phyloP scores from a whole-genome alignment of 371 early-diverging fungal species.

The Mucor indicus region DNA sequence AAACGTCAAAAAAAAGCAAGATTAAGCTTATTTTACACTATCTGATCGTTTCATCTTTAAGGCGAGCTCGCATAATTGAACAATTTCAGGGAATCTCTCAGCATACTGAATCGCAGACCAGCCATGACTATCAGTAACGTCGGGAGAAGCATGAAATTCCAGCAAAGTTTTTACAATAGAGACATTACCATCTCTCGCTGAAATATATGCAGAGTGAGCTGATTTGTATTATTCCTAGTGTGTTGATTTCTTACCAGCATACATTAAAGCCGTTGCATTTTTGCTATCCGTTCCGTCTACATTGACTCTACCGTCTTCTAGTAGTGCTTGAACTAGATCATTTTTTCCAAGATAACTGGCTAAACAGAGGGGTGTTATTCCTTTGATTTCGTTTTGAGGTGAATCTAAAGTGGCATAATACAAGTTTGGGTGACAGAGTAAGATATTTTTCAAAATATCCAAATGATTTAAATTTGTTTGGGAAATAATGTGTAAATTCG shows the following conservation, averaged over 20 bases:
- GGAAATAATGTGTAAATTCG: constrained; percentile 56
- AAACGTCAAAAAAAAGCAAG: too few relatives aligned
- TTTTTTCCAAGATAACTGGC: constrained; percentile 71
- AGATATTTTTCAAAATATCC: constrained; percentile 53
- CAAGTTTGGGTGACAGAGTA: constrained; percentile 54
- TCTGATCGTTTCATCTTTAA: constrained; percentile 51
- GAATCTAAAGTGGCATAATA: constrained; percentile 56
- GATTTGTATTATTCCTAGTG: too few relatives aligned
- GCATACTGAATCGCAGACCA: constrained; percentile 74
- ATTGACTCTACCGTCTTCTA: constrained; percentile 66
- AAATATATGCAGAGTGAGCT: too few relatives aligned
- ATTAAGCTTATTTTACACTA: too few relatives aligned
- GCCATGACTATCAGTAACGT: constrained; percentile 62
- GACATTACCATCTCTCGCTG: constrained; percentile 69
- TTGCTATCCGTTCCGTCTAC: constrained; percentile 68
- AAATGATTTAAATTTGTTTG: constrained; percentile 55
- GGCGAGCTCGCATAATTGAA: constrained; percentile 57
- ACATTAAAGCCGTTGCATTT: constrained; percentile 75
- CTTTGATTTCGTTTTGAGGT: constrained; percentile 65
- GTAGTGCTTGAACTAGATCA: constrained; percentile 54
- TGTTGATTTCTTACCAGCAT: constrained; percentile 77
- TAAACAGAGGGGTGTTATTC: constrained; percentile 71
- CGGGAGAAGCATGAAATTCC: constrained; percentile 55
- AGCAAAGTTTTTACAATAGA: constrained; percentile 58
- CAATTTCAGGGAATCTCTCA: constrained; percentile 57